Conservation (phyloP, 2,329 filamentous ascomycete species). For the Xylariaceae sp. region DNA sequence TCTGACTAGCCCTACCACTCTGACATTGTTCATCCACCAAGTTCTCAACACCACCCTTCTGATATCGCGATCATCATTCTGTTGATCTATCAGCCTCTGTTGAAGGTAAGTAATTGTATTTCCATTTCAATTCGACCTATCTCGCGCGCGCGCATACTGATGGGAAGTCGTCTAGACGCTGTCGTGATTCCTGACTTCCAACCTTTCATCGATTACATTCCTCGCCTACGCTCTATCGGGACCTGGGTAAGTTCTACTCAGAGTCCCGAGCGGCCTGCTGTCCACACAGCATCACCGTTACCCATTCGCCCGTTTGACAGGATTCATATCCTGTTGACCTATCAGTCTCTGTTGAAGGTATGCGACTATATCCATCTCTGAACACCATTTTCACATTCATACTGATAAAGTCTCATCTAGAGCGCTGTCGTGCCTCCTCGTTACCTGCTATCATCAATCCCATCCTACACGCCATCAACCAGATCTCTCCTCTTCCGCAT, state of each 20-base stretch:
- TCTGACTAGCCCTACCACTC: neutral
- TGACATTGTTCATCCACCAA: neutral
- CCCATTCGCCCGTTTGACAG: neutral
- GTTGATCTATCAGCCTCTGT: neutral
- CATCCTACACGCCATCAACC: too few species aligned
- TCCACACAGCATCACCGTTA: neutral
- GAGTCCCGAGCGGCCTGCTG: neutral
- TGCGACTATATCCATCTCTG: neutral
- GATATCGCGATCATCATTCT: neutral
- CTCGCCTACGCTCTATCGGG: neutral
- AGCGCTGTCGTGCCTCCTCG: neutral
- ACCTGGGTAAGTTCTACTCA: neutral
- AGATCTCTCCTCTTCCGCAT: too few species aligned
- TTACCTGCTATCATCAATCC: too few species aligned
- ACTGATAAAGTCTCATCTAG: neutral
- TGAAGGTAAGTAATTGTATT: neutral
- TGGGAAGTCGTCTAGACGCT: neutral
- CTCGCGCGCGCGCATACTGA: neutral
- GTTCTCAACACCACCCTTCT: neutral
- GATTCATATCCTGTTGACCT: too few species aligned
- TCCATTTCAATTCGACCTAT: too few species aligned
- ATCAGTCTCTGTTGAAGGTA: neutral
- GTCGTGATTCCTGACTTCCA: neutral
- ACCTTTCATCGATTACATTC: too few species aligned
- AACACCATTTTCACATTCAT: neutral